Base-by-base conservation (phyloP, 352 stramenopile species). In the Thraustochytrium striatum region DNA sequence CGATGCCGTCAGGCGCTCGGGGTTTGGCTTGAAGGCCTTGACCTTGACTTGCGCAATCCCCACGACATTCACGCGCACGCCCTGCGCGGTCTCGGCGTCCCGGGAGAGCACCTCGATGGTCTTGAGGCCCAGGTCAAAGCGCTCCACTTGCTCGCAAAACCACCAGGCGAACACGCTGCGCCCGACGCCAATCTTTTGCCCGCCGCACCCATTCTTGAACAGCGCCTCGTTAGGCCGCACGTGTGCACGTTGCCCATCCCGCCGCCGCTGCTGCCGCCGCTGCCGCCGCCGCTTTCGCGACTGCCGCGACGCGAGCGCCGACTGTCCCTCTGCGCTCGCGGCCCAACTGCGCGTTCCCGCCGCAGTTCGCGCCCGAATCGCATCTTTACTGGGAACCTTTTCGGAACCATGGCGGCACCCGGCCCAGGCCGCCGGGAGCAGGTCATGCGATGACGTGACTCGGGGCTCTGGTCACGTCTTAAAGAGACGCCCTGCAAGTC, bases 21-120 rank as follows among this genome's bases (percentile, higher is more conserved):
- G 19, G 19, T 62, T 57, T 9, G 33, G 21, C 7, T 73, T 47
- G 30, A 39, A 82, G 16, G 69, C 70, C 38, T 75, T 65, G 30
- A 83, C 80, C 47, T 83, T 83, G 28, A 83, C 80, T 41, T 83
- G 80, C 25, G 57, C 62, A 39, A 83, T 78, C 33, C 70, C 72
- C 3, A 33, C 53, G 25, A 83, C 68, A 21, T 81, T 79, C 3
- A 83, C 39, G n/a, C 79, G 79, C 25, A 83, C 80, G 39, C 80
- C 80, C 58, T 82, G 52, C 28, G 33, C 47, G 16, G 80, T 83
- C 61, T 83, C 80, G 3, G 72, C 80, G 44, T 75, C 57, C 19
- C 32, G 61, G 44, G 32, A 62, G 1, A 16, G 43, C 1, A 83
- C 69, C 32, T 83, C 59, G n/a, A 83, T 47, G 0, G 72, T 82